Percentiles rank a stretch among this genome's conserved stretches.
phyloP scores from a whole-genome alignment of 1,139 yeast species.

The Kurtzmaniella quercitrusa region DNA sequence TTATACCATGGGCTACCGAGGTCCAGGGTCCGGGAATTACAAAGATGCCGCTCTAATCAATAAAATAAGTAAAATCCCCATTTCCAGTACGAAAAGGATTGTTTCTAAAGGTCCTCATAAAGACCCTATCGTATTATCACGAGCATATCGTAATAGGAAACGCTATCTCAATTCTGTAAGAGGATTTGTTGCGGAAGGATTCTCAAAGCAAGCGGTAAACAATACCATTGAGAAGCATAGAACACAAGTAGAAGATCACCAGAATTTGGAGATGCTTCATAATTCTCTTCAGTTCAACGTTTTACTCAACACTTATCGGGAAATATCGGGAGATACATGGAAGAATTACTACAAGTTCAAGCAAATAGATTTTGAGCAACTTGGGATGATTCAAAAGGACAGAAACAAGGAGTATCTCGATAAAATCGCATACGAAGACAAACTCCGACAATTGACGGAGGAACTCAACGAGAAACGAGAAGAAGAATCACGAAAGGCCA shows the following conservation, averaged over 20 bases:
- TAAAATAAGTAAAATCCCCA: constrained; percentile 32
- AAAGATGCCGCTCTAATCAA: constrained; percentile 43
- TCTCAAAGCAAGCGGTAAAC: constrained; percentile 29
- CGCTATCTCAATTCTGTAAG: constrained; percentile 28
- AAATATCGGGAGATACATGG: constrained; percentile 40
- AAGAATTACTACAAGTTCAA: constrained; percentile 35
- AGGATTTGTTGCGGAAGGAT: constrained; percentile 37
- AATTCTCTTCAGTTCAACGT: constrained; percentile 40
- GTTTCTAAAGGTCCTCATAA: constrained; percentile 14
- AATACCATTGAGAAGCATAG: constrained; percentile 26
- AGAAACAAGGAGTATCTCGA: constrained; percentile 12
- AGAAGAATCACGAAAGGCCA: constrained; percentile 16
- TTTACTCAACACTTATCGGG: constrained; percentile 38
- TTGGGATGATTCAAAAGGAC: constrained; percentile 18
- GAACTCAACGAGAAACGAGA: constrained; percentile 1
- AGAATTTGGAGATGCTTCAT: constrained; percentile 43
- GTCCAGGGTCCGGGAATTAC: constrained; percentile 47
- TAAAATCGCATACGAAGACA: constrained; percentile 10
- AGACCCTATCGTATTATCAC: constrained; percentile 10
- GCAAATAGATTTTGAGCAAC: constrained; percentile 37
- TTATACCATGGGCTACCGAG: constrained; percentile 38
- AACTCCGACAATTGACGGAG: constrained; percentile 9
- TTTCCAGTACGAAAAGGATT: constrained; percentile 14
- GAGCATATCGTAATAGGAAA: constrained; percentile 11
- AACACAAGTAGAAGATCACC: constrained; percentile 31